Conservation (phyloP, 1,284 basidiomycete species). For the Fomitopsis pinicola region DNA sequence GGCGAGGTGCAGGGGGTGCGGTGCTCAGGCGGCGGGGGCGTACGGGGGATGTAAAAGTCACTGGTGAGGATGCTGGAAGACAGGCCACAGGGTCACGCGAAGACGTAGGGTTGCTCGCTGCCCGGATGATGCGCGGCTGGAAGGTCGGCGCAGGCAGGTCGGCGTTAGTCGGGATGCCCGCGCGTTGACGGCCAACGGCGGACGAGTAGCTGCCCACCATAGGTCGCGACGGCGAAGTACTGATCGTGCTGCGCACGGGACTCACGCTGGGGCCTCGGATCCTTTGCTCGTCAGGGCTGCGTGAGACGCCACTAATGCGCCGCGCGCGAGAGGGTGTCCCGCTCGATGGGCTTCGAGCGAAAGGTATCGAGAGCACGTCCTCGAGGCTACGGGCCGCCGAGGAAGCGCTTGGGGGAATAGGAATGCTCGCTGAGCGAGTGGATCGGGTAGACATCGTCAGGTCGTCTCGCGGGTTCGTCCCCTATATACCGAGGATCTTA, state of each 20-base stretch:
- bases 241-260: constrained; percentile 3
- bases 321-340: constrained; percentile 24
- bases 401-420: constrained; percentile 42
- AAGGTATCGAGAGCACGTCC: constrained; percentile 56
- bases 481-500: neutral
- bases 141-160: constrained; percentile 29
- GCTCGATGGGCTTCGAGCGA: constrained; percentile 27
- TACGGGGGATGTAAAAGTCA: constrained; percentile 32
- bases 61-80: constrained; percentile 28
- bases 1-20: neutral
- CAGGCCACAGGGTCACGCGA: constrained; percentile 17
- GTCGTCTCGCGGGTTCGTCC: neutral
- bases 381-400: constrained; percentile 55
- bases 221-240: constrained; percentile 21
- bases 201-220: constrained; percentile 17
- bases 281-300: constrained; percentile 15
- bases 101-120: constrained; percentile 27
- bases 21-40: constrained; percentile 37
- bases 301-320: constrained; percentile 12
- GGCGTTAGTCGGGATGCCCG: constrained; percentile 10
- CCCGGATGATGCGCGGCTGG: constrained; percentile 65
- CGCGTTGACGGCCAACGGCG: constrained; percentile 1
- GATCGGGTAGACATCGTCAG: constrained; percentile 29
- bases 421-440: constrained; percentile 58
- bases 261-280: constrained; percentile 5